Evolutionary conservation across 306 rosid species (phyloP).

Genomic region (Quercus glauca): DNA sequence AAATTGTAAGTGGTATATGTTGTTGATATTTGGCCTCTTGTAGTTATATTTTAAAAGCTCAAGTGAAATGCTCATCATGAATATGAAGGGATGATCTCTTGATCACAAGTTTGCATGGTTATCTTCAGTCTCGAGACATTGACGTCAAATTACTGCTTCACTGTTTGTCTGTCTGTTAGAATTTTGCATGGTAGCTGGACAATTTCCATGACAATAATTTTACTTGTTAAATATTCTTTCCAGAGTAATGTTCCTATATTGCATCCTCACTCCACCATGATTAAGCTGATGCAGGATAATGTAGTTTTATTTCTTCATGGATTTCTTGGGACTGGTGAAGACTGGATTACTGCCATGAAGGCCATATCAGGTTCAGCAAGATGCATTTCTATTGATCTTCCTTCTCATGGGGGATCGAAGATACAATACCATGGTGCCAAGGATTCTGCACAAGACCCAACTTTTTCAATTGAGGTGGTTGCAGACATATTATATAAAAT

Average conservation of each 20-base stretch:
- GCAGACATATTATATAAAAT: constrained; percentile 49
- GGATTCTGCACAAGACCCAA: constrained; percentile 30
- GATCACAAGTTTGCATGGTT: background rate
- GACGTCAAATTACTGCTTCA: background rate
- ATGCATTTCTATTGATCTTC: constrained; percentile 90
- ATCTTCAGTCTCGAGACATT: background rate
- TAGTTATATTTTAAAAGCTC: background rate
- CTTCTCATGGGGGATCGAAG: constrained; percentile 79
- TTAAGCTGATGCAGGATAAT: constrained; percentile 63
- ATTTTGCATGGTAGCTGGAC: background rate
- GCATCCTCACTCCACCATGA: constrained; percentile 30
- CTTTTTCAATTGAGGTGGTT: constrained; percentile 58
- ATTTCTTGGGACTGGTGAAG: constrained; percentile 90
- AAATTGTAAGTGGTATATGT: background rate
- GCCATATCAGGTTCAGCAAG: constrained; percentile 70
- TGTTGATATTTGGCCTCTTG: background rate
- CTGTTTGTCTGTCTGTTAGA: background rate
- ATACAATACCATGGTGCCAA: constrained; percentile 30
- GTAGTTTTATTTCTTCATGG: constrained; percentile 84
- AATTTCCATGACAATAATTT: background rate
- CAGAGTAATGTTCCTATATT: constrained; percentile 5
- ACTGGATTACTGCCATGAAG: constrained; percentile 84
- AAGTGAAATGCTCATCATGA: background rate
- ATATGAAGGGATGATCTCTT: background rate
- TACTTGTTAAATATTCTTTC: background rate